Evolutionary conservation across 1,284 basidiomycete genomes (phyloP), one percentile per base, ranked within the genome.

Genomic region (Apiotrichum veenhuisii): DNA sequence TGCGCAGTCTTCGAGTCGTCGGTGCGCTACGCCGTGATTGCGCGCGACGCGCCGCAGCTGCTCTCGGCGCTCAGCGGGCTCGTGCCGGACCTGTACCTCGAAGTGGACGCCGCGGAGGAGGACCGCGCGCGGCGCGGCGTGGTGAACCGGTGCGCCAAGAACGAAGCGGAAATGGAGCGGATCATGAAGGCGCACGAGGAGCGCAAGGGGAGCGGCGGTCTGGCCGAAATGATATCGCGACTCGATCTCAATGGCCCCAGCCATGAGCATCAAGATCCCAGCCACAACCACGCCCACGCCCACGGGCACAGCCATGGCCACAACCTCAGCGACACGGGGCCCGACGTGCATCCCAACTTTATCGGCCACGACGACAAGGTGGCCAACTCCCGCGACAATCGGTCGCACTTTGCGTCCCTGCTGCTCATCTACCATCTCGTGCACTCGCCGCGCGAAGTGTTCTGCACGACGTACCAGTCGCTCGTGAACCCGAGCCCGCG

Each of bases 1-100:
- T n/a, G 1, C 2, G 9, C 41, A 76, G 74, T 73, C 4, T 77
- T 76, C 57, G 74, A 77, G 53, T 59, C 68, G 11, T 75, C 73
- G 7, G 72, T 68, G 5, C 61, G 61, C 15, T 64, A 69, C 30
- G 64, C 72, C 4, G 64, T 75, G n/a, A 61, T 74, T 18, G 71
- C 73, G 7, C 54, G 63, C 8, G 69, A 74, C 41, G 63, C 54
- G 14, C 58, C 69, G 2, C 75, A 77, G 50, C 60, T 77, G 26
- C 55, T 71, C 12, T 69, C 70, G 10, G 64, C 72, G 1, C 59
- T 76, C 1, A 69, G 67, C 36, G 71, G 71, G 7, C 70, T 77
- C 10, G 65, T 77, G 3, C 73, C 74, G 4, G 68, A 65, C 11
- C 57, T 76, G 17, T 75, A 76, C 47, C 25, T 43, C 2, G 67